A percentile compares a stretch with the other conserved stretches of the same genome.
These are phyloP conservation scores for Botryotinia narcissicola DNA, from an alignment of 2,329 filamentous ascomycete species.

Conservation along the genomic window DNA sequence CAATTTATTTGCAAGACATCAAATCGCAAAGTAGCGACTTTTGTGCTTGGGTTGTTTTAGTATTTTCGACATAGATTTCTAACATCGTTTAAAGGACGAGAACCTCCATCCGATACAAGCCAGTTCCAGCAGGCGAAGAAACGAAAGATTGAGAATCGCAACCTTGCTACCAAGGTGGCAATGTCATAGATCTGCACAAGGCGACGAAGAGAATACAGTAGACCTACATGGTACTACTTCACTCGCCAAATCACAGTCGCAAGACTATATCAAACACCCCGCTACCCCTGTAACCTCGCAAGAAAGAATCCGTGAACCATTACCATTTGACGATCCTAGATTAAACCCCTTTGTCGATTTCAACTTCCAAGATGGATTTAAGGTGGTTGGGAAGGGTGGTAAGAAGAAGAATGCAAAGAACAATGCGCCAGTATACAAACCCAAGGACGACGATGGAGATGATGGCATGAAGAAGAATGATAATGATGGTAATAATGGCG, in stretches of 20 bases:
- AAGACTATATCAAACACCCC: constrained; percentile 27
- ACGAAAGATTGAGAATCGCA: constrained; percentile 30
- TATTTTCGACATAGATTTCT: constrained; percentile 37
- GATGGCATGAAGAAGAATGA: constrained; percentile 46
- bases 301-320: constrained; percentile 26
- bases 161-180: constrained; percentile 25
- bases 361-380: constrained; percentile 51
- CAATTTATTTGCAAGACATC: constrained; percentile 22
- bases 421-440: constrained; percentile 29
- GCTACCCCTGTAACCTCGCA: constrained; percentile 28
- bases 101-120: constrained; percentile 33
- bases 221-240: constrained; percentile 33
- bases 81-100: constrained; percentile 34
- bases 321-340: constrained; percentile 48
- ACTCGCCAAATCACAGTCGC: constrained; percentile 32
- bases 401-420: constrained; percentile 47
- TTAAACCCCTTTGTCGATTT: constrained; percentile 55
- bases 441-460: constrained; percentile 45
- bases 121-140: constrained; percentile 33
- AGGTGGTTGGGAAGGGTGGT: constrained; percentile 54
- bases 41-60: constrained; percentile 33
- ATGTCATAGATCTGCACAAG: constrained; percentile 20
- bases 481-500: constrained; percentile 39
- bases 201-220: constrained; percentile 24
- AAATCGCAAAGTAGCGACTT: constrained; percentile 39